Evolutionary conservation across 2,329 filamentous ascomycete species (phyloP).

Genomic region (Aspergillus nomiae): DNA sequence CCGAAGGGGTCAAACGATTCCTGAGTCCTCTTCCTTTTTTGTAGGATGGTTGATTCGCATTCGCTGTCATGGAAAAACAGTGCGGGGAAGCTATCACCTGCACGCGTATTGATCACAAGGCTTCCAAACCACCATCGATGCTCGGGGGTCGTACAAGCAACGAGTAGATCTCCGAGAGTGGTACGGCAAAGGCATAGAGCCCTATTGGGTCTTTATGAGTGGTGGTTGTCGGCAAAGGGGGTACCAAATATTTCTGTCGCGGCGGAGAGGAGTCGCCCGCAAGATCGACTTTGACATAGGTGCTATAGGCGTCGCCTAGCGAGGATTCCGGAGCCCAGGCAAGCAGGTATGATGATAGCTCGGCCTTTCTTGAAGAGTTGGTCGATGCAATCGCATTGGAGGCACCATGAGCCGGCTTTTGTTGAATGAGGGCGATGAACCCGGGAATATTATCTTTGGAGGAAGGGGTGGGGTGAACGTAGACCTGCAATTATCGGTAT

Average conservation of each 20-base stretch:
- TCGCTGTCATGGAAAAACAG: slow-evolving; percentile 98
- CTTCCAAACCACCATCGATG: slow-evolving; percentile 97
- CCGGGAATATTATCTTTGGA: slow-evolving; percentile 95
- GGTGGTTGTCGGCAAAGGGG: slow-evolving; percentile 83
- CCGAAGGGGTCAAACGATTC: slow-evolving; percentile 91
- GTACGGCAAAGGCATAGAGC: slow-evolving; percentile 87
- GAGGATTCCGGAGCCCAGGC: slow-evolving; percentile 92
- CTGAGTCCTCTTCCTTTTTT: slow-evolving; percentile 81
- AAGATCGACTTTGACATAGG: slow-evolving; percentile 95
- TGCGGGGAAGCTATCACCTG: slow-evolving; percentile 90
- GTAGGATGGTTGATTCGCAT: slow-evolving; percentile 91
- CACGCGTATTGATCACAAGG: slow-evolving; percentile 85
- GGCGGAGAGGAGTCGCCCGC: slow-evolving; percentile 79
- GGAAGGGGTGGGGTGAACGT: slow-evolving; percentile 90
- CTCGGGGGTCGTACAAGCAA: slow-evolving; percentile 88
- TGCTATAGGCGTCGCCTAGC: slow-evolving; percentile 79
- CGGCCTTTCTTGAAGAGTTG: slow-evolving; percentile 45
- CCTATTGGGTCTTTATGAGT: slow-evolving; percentile 71
- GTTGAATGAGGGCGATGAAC: slow-evolving; percentile 89
- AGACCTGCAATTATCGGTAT: slow-evolving; percentile 63
- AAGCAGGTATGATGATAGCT: slow-evolving; percentile 74
- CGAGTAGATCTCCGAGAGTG: slow-evolving; percentile 86
- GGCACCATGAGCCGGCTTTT: slow-evolving; percentile 61
- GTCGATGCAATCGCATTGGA: slow-evolving; percentile 41
- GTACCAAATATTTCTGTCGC: slow-evolving; percentile 85